A percentile compares a stretch with the other conserved stretches of the same genome.
These are phyloP conservation scores for Lyophyllum decastes DNA, from an alignment of 768 basidiomycete genomes.

Conservation along the genomic window DNA sequence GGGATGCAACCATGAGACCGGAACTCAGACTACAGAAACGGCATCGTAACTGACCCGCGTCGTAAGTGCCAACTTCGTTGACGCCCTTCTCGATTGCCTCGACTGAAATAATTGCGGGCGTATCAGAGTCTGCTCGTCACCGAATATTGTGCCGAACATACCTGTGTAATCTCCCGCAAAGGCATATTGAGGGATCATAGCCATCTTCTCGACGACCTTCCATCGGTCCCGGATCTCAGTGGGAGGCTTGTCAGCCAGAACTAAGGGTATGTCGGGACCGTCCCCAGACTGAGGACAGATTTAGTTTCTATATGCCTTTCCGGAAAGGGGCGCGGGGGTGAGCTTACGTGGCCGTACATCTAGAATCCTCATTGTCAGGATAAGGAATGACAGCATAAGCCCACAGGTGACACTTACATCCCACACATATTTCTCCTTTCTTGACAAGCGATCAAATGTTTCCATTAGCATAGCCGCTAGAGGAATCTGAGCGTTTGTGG, in stretches of 20 bases:
- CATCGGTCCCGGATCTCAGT: slow-evolving; percentile 58
- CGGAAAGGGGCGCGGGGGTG: background rate
- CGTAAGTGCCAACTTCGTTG: slow-evolving; percentile 58
- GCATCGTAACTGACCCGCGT: slow-evolving; percentile 45
- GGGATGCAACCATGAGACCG: background rate
- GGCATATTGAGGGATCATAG: slow-evolving; percentile 65
- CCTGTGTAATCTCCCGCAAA: slow-evolving; percentile 71
- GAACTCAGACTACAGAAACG: background rate
- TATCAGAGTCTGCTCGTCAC: no score
- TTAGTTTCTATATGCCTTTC: background rate
- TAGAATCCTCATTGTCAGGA: slow-evolving; percentile 21
- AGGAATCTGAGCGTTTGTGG: background rate
- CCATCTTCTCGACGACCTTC: slow-evolving; percentile 73
- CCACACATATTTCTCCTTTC: slow-evolving; percentile 77
- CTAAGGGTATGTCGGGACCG: slow-evolving; percentile 54
- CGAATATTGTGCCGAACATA: slow-evolving; percentile 20
- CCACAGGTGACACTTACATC: slow-evolving; percentile 48
- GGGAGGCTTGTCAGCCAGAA: slow-evolving; percentile 49
- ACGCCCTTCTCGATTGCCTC: slow-evolving; percentile 68
- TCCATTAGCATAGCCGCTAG: slow-evolving; percentile 77
- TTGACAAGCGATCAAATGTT: slow-evolving; percentile 60
- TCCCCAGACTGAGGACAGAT: slow-evolving; percentile 56
- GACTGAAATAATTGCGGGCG: slow-evolving; percentile 32
- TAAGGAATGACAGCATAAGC: no score
- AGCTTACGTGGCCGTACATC: slow-evolving; percentile 67